phyloP scores from a whole-genome alignment of 2,329 filamentous ascomycete genomes.

The Coccinonectria pachysandricola region DNA sequence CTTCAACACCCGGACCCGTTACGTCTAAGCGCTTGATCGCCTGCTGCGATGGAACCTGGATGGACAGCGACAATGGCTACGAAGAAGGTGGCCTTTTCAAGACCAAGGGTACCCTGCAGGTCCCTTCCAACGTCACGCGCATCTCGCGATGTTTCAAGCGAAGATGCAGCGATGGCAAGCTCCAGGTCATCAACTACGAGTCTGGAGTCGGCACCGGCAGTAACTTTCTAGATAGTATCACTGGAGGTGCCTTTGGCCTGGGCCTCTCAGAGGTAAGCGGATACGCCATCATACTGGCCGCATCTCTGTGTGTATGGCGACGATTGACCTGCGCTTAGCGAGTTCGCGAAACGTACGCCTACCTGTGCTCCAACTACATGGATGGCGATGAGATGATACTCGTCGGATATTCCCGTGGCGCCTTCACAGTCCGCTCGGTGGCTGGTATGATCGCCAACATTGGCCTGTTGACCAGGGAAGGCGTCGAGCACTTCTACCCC shows the following conservation, averaged over 20 bases:
- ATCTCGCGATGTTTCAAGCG: slow-evolving; percentile 47
- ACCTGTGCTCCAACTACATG: slow-evolving; percentile 51
- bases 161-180: slow-evolving; percentile 37
- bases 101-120: slow-evolving; percentile 31
- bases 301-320: too few species aligned
- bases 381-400: slow-evolving; percentile 47
- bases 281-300: too few species aligned
- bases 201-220: slow-evolving; percentile 48
- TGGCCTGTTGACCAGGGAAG: slow-evolving; percentile 41
- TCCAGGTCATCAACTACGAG: slow-evolving; percentile 52
- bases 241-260: slow-evolving; percentile 44
- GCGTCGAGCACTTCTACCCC: slow-evolving; percentile 43
- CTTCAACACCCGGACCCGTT: neutral
- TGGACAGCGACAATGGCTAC: slow-evolving; percentile 41
- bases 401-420: slow-evolving; percentile 47
- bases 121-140: slow-evolving; percentile 51
- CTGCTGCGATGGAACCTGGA: slow-evolving; percentile 46
- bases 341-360: slow-evolving; percentile 52
- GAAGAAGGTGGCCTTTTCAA: slow-evolving; percentile 28
- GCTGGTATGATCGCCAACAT: slow-evolving; percentile 41
- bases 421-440: slow-evolving; percentile 47
- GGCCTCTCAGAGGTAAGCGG: slow-evolving; percentile 41
- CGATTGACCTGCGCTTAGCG: too few species aligned
- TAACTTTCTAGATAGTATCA: slow-evolving; percentile 37
- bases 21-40: slow-evolving; percentile 37